Percentiles rank a stretch among this genome's conserved stretches.
phyloP scores from a whole-genome alignment of 768 basidiomycete genomes.

The Pulveroboletus sp. region DNA sequence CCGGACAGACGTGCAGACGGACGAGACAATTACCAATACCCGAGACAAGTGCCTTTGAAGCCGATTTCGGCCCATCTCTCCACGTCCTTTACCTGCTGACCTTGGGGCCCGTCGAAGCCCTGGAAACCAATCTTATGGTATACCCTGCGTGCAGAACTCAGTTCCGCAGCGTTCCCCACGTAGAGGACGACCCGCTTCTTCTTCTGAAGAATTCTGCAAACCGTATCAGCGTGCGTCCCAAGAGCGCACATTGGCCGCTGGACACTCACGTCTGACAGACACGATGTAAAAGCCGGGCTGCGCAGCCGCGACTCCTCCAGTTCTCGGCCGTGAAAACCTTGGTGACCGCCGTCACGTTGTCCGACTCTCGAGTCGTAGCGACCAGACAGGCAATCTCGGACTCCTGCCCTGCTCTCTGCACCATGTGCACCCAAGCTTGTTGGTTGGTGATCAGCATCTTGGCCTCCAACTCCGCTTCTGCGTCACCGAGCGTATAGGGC shows the following conservation, averaged over 20 bases:
- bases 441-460: conserved; percentile 38
- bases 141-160: conserved; percentile 17
- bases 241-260: background rate
- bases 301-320: conserved; percentile 53
- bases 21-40: conserved; percentile 20
- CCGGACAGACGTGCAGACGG: conserved; percentile 8
- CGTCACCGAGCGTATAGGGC: conserved; percentile 48
- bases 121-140: conserved; percentile 22
- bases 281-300: conserved; percentile 30
- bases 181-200: conserved; percentile 48
- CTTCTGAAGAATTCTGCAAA: conserved; percentile 28
- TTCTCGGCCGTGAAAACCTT: conserved; percentile 62
- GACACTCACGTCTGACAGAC: no score
- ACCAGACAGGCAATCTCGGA: conserved; percentile 58
- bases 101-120: conserved; percentile 6
- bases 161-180: conserved; percentile 40
- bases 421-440: conserved; percentile 57
- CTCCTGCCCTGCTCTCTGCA: conserved; percentile 20
- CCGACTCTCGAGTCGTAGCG: conserved; percentile 61
- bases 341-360: conserved; percentile 56
- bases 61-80: conserved; percentile 21
- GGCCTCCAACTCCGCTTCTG: conserved; percentile 49
- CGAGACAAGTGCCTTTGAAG: conserved; percentile 9
- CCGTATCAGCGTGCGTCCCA: conserved; percentile 1
- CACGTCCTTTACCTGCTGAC: conserved; percentile 9